Base-by-base conservation (phyloP, 106 monocot species). In the Posidonia australis region DNA sequence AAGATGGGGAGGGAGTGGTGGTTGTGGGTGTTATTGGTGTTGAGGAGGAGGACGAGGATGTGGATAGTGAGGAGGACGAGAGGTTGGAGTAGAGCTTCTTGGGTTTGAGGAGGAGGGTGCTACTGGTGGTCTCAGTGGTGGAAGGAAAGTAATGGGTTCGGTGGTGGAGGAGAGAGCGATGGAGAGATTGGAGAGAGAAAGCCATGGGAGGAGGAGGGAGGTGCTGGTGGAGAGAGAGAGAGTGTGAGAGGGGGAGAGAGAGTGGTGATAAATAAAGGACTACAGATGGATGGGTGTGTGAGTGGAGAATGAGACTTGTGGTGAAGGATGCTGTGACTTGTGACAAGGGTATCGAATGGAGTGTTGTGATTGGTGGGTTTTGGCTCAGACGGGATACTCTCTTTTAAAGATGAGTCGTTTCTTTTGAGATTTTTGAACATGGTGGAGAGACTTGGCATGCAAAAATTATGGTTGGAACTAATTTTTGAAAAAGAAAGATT, bases 1-100 rank as follows among this genome's bases (percentile, higher is more conserved):
- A 54, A 13, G 76, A 31, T 12, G 80, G 46, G 24, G 67, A 7
- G 28, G 78, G 51, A 26, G 79, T 10, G 23, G 77, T 43, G 28
- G 67, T 28, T 0, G 70, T 60, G 21, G 64, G 17, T 13, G 74
- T 32, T 42, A 61, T 22, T 7, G 60, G 10, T 11, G 36, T n/a
- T 2, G 73, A 47, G 24, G 80, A 47, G 25, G 60, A 41, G 16
- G 57, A 41, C 20, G 62, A 26, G 49, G 73, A 72, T 41, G 73
- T n/a, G 41, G 77, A 74, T 45, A 41, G 51, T 58, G 67, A 63
- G 52, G 49, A 56, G 18, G 65, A 24, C 54, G 23, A 16, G 32
- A 27, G n/a, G 13, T 21, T 44, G 22, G 42, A 28, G 47, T 44
- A 43, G 46, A 51, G 20, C 0, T 41, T 12, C 62, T 45, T 62